Evolutionary conservation across 2,329 filamentous ascomycete genomes (phyloP), one percentile per base, ranked within the genome.

Genomic region (Coniella lustricola): DNA sequence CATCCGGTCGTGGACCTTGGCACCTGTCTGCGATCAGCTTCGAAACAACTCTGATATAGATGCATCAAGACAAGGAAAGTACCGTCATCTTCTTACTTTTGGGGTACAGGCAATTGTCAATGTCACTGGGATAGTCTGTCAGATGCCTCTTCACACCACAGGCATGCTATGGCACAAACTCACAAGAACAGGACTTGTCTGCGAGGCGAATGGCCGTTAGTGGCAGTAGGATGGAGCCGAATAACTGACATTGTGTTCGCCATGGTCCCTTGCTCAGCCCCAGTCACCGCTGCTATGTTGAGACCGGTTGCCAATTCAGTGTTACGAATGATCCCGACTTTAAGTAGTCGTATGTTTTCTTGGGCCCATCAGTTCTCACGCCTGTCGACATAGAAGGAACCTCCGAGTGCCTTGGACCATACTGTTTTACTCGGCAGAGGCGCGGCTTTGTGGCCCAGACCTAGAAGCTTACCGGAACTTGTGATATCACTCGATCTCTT

Each of bases 61-160:
- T n/a, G n/a, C n/a, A n/a, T n/a, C n/a, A n/a, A n/a, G n/a, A n/a
- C n/a, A n/a, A n/a, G n/a, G n/a, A n/a, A n/a, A n/a, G n/a, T n/a
- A n/a, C n/a, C n/a, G n/a, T n/a, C n/a, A n/a, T 16, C 14, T 36
- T 63, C 77, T 67, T 62, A 90, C 87, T 90, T 68, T 85, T 89
- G 0, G 90, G 82, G 61, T 96, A 97, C 48, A 96, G 79, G 68
- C 93, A 98, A 63, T 98, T 98, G 74, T 98, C 93, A 62, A 98
- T 97, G 64, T 98, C 93, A 63, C 96, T 97, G 66, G 80, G 82
- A 64, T 82, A 78, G 17, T 3, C 29, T 46, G 64, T 45, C 64
- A 57, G 17, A 34, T 37, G 34, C 49, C 17, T 13, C 22, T 3
- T 41, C 13, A 18, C 7, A 32, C 7, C 46, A 3, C 16, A 17